Percentiles rank a stretch among this genome's conserved stretches.
Conservation (phyloP, 208 protist species). For the Trypanosoma scelopori region DNA sequence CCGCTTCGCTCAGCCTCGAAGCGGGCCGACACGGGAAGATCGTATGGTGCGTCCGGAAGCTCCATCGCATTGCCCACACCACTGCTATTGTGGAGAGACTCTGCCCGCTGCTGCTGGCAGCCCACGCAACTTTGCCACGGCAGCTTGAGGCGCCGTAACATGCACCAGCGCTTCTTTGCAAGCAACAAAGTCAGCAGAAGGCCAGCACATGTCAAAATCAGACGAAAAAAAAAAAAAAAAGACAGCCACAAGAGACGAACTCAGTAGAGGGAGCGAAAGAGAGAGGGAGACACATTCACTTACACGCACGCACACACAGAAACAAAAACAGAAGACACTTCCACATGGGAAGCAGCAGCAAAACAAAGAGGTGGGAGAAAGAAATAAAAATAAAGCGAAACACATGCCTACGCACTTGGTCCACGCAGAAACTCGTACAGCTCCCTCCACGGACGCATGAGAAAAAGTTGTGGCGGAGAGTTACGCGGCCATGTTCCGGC, state of each 20-base stretch:
- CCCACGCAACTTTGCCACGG: not conserved
- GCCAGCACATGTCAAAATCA: not conserved
- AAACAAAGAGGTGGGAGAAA: constrained; percentile 12
- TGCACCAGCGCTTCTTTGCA: not conserved
- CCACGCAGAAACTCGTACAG: constrained; percentile 24
- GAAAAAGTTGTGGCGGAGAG: constrained; percentile 13
- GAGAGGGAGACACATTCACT: no score
- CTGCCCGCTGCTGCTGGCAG: not conserved
- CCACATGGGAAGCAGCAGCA: constrained; percentile 16
- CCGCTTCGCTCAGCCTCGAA: constrained; percentile 65
- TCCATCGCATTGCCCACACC: constrained; percentile 1
- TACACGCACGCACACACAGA: constrained; percentile 7
- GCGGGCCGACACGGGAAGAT: constrained; percentile 25
- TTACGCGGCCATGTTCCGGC: not conserved
- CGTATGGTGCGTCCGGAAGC: constrained; percentile 52
- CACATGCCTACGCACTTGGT: constrained; percentile 1
- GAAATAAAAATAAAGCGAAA: constrained; percentile 6
- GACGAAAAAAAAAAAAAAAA: not conserved
- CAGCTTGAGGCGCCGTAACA: not conserved
- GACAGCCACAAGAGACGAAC: not conserved
- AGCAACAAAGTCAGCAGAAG: no score
- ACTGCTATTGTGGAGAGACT: not conserved
- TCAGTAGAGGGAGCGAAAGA: no score
- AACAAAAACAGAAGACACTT: constrained; percentile 13
- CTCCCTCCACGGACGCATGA: constrained; percentile 21